phyloP scores from a whole-genome alignment of 1,139 yeast species.

The Pneumocystis jirovecii region DNA sequence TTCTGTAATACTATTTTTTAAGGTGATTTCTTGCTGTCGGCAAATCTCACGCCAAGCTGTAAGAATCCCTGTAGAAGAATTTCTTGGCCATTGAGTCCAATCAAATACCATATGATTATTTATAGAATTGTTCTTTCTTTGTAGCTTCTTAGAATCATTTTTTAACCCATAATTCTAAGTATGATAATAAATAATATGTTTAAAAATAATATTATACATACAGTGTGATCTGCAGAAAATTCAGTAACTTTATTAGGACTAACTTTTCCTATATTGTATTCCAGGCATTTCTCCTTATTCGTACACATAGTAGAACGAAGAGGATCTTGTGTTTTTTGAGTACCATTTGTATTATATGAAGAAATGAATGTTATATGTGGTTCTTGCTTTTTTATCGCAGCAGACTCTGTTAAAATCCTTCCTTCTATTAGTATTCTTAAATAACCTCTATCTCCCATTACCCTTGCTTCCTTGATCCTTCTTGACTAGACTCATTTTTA shows the following conservation, averaged over 20 bases:
- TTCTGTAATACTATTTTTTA: not conserved
- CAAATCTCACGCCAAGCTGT: slow-evolving; percentile 12
- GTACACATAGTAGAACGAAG: not conserved
- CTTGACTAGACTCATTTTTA: not conserved
- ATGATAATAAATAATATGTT: not conserved
- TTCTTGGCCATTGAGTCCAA: slow-evolving; percentile 8
- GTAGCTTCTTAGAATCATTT: too few species aligned
- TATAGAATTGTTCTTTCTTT: not conserved
- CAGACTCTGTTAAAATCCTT: not conserved
- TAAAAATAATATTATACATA: not conserved
- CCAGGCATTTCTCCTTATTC: not conserved
- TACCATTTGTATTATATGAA: not conserved
- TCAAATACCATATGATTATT: slow-evolving; percentile 1
- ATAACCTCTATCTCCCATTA: not conserved
- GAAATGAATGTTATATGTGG: not conserved
- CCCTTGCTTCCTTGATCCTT: not conserved
- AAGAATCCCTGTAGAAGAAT: slow-evolving; percentile 9
- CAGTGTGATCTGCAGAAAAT: not conserved
- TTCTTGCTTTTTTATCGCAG: not conserved
- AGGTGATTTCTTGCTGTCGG: slow-evolving; percentile 1
- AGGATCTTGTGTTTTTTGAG: not conserved
- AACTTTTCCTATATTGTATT: not conserved
- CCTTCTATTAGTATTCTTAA: not conserved
- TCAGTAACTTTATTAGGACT: not conserved
- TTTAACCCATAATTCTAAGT: not conserved